These are phyloP conservation scores for Clarkia xantiana DNA, from an alignment of 345 rosid genomes.

Conservation along the genomic window DNA sequence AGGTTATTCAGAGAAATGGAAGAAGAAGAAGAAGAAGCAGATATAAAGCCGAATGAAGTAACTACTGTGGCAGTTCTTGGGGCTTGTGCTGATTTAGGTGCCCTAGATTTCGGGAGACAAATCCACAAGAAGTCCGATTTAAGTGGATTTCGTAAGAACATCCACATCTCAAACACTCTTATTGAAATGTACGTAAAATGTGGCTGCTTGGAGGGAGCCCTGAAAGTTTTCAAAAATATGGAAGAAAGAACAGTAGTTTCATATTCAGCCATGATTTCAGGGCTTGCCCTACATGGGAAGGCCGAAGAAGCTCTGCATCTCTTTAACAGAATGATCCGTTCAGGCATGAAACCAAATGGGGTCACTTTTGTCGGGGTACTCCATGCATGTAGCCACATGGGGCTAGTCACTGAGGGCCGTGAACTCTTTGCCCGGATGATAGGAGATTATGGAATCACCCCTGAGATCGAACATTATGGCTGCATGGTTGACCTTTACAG, in stretches of 20 bases:
- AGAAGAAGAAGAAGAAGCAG: slow-evolving; percentile 10
- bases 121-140: slow-evolving; percentile 34
- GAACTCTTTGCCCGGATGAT: slow-evolving; percentile 46
- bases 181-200: slow-evolving; percentile 77
- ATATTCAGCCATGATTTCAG: slow-evolving; percentile 68
- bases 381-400: slow-evolving; percentile 74
- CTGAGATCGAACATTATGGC: slow-evolving; percentile 66
- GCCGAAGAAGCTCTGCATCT: slow-evolving; percentile 43
- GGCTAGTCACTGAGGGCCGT: slow-evolving; percentile 51
- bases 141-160: slow-evolving; percentile 20
- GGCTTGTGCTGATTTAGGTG: slow-evolving; percentile 68
- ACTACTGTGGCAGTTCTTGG: slow-evolving; percentile 44
- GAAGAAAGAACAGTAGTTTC: slow-evolving; percentile 38
- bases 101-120: slow-evolving; percentile 40
- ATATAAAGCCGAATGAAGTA: slow-evolving; percentile 46
- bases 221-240: slow-evolving; percentile 32
- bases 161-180: slow-evolving; percentile 40
- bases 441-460: slow-evolving; percentile 42
- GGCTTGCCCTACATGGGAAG: slow-evolving; percentile 60
- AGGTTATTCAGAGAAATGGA: slow-evolving; percentile 37
- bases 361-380: slow-evolving; percentile 45
- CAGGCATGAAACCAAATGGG: slow-evolving; percentile 51
- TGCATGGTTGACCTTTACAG: slow-evolving; percentile 67
- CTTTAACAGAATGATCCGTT: slow-evolving; percentile 46
- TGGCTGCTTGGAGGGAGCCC: slow-evolving; percentile 44